These are phyloP conservation scores for Ustilago cynodontis DNA, from an alignment of 1,284 basidiomycete genomes.

Conservation along the genomic window DNA sequence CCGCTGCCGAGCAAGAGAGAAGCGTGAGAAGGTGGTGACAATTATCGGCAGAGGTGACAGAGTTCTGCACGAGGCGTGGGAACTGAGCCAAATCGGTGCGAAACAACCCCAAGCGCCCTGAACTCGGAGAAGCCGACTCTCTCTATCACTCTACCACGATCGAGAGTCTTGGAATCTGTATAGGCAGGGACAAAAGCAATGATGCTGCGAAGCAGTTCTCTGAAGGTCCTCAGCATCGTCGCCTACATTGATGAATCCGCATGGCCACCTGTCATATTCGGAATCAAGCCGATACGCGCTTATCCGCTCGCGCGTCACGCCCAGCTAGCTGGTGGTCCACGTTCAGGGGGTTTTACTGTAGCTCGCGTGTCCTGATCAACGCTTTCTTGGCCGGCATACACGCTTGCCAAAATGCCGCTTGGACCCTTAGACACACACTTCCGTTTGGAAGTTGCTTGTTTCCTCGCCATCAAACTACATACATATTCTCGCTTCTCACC, in stretches of 20 bases:
- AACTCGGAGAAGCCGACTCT: background rate
- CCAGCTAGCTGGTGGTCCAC: background rate
- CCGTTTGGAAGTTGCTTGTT: background rate
- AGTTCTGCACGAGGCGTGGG: background rate
- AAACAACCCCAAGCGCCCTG: background rate
- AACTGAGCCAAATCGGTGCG: background rate
- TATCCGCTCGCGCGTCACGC: constrained; percentile 18
- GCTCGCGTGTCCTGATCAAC: background rate
- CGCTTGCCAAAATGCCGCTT: constrained; percentile 11
- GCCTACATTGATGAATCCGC: too few relatives aligned
- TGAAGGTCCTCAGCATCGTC: too few relatives aligned
- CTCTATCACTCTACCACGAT: background rate
- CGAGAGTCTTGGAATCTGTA: background rate
- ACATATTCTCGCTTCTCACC: background rate
- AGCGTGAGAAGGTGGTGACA: too few relatives aligned
- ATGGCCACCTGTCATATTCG: background rate
- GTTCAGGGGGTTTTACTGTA: constrained; percentile 6
- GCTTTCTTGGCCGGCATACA: constrained; percentile 4
- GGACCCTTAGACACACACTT: constrained; percentile 18
- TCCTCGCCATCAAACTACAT: background rate
- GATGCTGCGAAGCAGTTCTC: background rate
- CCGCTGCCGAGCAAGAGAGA: constrained; percentile 1
- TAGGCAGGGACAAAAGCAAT: background rate
- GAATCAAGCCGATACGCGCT: constrained; percentile 14
- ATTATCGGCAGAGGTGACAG: background rate